A percentile compares a stretch with the other conserved stretches of the same genome.
Evolutionary conservation across 345 rosid species (phyloP).

Genomic region (Odontarrhena argentea): DNA sequence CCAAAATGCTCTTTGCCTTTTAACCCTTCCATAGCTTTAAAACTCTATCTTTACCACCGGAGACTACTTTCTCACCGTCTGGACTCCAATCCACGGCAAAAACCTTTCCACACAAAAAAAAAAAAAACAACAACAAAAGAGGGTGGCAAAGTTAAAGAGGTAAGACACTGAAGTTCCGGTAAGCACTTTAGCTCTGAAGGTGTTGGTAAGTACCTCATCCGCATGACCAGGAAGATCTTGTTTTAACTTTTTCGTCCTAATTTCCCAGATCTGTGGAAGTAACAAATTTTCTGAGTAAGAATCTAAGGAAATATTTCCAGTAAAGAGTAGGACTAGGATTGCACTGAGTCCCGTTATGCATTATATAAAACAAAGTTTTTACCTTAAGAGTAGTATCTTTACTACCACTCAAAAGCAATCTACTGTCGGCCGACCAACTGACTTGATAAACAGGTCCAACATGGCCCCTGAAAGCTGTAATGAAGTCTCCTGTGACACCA

Average conservation of each 20-base stretch:
- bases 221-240: constrained; percentile 98
- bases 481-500: constrained; percentile 81
- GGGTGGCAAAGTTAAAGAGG: constrained; percentile 15
- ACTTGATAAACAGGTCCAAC: constrained; percentile 95
- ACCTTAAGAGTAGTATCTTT: constrained; percentile 97
- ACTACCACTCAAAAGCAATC: constrained; percentile 94
- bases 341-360: neutral
- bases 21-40: constrained; percentile 96
- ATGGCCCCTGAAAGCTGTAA: constrained; percentile 87
- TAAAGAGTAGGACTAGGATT: constrained; percentile 11
- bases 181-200: neutral
- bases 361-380: constrained; percentile 16
- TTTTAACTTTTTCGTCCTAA: constrained; percentile 71
- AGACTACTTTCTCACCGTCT: constrained; percentile 96
- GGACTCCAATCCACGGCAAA: constrained; percentile 99
- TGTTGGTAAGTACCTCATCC: constrained; percentile 69
- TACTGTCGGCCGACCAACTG: constrained; percentile 99
- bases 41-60: constrained; percentile 89
- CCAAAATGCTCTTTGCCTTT: constrained; percentile 11
- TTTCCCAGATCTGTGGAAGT: constrained; percentile 74
- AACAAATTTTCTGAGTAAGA: constrained; percentile 18
- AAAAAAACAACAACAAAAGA: too few relatives aligned
- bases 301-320: neutral
- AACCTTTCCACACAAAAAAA: constrained; percentile 48
- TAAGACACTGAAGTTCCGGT: neutral